Percentiles rank a stretch among this genome's conserved stretches.
Conservation (phyloP, 108 stramenopile genomes). For the Pseudonitzschia multistriata region DNA sequence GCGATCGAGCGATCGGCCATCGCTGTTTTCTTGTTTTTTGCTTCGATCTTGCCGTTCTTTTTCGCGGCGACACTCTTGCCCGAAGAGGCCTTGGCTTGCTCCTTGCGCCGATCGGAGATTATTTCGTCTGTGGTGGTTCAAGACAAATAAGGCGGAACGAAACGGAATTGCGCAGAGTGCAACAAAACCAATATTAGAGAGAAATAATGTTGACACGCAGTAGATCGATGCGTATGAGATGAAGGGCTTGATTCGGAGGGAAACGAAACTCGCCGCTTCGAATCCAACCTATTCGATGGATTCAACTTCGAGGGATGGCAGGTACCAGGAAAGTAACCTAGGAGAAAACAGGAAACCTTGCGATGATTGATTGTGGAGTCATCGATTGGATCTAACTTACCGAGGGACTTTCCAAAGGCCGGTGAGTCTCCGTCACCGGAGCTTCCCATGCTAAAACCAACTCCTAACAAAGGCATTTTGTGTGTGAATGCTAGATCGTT, state of each 20-base stretch:
- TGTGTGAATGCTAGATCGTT: too few species aligned
- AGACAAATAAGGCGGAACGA: background rate
- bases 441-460: constrained; percentile 18
- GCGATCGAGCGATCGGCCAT: constrained; percentile 62
- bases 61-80: background rate
- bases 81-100: constrained; percentile 22
- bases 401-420: constrained; percentile 32
- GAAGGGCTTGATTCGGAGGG: too few species aligned
- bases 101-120: constrained; percentile 50
- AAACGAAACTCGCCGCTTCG: too few species aligned
- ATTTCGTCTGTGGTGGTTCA: constrained; percentile 48
- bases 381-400: constrained; percentile 15
- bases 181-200: background rate
- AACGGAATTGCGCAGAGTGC: background rate
- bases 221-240: background rate
- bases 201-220: background rate
- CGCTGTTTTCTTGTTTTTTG: constrained; percentile 26
- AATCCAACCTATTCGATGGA: too few species aligned
- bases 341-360: too few species aligned
- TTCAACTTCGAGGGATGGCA: too few species aligned
- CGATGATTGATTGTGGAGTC: background rate
- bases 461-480: constrained; percentile 11
- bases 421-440: constrained; percentile 1
- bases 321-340: too few species aligned
- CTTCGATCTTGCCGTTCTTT: background rate